phyloP scores from a whole-genome alignment of 352 stramenopile genomes.

The Pythium rishiriense region DNA sequence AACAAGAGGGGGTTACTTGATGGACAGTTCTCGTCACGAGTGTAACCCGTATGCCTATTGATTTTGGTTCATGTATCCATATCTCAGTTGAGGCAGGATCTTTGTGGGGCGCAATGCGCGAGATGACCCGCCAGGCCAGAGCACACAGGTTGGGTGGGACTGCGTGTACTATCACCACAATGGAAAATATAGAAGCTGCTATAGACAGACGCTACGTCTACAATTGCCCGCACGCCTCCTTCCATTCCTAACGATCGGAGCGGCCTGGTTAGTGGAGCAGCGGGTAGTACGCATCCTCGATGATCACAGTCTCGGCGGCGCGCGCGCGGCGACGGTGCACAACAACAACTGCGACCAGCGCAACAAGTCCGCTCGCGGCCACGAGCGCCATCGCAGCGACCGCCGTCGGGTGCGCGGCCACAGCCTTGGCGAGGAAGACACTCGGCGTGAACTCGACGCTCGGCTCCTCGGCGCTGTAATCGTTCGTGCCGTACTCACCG shows the following conservation, averaged over 20 bases:
- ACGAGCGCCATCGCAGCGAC: slow-evolving; percentile 36
- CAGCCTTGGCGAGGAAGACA: slow-evolving; percentile 29
- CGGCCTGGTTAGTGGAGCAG: slow-evolving; percentile 41
- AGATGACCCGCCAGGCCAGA: too few species aligned
- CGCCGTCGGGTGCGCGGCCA: slow-evolving; percentile 29
- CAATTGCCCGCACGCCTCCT: neutral
- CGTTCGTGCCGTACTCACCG: slow-evolving; percentile 28
- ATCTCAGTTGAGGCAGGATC: too few species aligned
- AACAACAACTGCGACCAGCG: slow-evolving; percentile 53
- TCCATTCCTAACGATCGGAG: neutral
- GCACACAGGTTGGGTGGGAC: neutral
- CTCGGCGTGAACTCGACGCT: neutral
- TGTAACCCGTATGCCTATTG: too few species aligned
- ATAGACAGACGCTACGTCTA: neutral
- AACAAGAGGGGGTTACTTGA: too few species aligned
- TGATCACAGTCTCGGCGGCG: slow-evolving; percentile 16
- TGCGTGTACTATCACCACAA: neutral
- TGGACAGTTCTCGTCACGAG: too few species aligned
- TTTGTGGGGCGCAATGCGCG: too few species aligned
- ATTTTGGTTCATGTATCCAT: too few species aligned
- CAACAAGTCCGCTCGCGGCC: slow-evolving; percentile 40
- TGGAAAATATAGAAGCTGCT: neutral
- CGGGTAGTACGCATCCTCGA: slow-evolving; percentile 62
- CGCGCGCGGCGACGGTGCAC: slow-evolving; percentile 37
- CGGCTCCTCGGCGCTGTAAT: slow-evolving; percentile 4